Conservation (phyloP, 2,329 filamentous ascomycete species). For the Arthrobotrys conoides region DNA sequence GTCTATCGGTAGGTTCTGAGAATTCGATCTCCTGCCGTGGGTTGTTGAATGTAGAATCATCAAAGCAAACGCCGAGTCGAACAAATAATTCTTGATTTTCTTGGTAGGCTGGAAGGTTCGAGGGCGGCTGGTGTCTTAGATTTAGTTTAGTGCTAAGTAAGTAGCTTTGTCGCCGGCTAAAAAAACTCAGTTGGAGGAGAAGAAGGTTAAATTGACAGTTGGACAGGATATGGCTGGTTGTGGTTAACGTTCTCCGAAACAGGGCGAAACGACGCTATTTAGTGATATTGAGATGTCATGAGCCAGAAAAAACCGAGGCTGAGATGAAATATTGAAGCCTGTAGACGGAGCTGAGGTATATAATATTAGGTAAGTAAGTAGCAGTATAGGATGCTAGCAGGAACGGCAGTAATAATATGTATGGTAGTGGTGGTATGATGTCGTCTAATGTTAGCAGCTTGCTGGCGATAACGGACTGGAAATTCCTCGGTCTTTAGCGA, state of each 20-base stretch:
- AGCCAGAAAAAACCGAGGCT: conserved; percentile 7
- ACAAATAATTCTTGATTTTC: conserved; percentile 31
- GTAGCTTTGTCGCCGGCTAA: conserved; percentile 44
- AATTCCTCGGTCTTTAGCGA: conserved; percentile 55
- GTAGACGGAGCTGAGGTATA: conserved; percentile 22
- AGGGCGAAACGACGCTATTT: conserved; percentile 18
- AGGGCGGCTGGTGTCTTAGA: conserved; percentile 20
- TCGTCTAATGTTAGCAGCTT: conserved; percentile 26
- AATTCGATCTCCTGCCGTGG: conserved; percentile 43
- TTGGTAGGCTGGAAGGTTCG: conserved; percentile 4
- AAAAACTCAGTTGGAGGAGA: conserved; percentile 21
- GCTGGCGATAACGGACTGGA: conserved; percentile 50
- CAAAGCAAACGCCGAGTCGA: conserved; percentile 29
- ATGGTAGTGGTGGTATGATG: conserved; percentile 30
- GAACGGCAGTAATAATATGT: not conserved
- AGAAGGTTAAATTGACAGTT: conserved; percentile 22
- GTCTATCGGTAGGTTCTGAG: conserved; percentile 30
- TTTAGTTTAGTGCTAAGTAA: conserved; percentile 16
- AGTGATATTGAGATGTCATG: conserved; percentile 8
- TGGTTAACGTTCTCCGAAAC: conserved; percentile 17
- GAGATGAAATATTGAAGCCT: conserved; percentile 6
- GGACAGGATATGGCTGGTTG: conserved; percentile 15
- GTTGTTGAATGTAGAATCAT: conserved; percentile 55
- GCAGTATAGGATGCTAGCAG: not conserved
- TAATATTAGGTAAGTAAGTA: conserved; percentile 21